Percentiles rank a stretch among this genome's conserved stretches.
Evolutionary conservation across 805 yeast genomes (phyloP).

Genomic region (Candida nitratophila): DNA sequence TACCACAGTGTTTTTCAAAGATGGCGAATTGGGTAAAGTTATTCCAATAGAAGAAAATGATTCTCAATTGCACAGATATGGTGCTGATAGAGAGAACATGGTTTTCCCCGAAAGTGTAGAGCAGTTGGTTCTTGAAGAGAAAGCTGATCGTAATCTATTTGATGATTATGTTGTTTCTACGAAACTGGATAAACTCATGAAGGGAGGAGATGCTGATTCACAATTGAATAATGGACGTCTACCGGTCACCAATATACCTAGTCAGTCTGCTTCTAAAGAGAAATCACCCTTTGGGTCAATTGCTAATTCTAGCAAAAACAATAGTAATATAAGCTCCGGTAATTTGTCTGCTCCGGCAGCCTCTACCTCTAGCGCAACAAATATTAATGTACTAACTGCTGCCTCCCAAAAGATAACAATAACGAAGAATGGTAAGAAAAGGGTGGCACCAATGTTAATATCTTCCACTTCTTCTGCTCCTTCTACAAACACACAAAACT

Average conservation of each 20-base stretch:
- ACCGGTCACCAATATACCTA: too few relatives aligned
- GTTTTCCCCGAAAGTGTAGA: slow-evolving; percentile 82
- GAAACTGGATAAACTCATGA: slow-evolving; percentile 38
- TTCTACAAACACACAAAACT: background rate
- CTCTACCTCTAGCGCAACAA: background rate
- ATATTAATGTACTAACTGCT: slow-evolving; percentile 11
- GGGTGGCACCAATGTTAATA: slow-evolving; percentile 66
- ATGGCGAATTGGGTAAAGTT: slow-evolving; percentile 50
- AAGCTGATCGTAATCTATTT: slow-evolving; percentile 28
- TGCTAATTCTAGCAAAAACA: background rate
- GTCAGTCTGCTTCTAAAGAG: background rate
- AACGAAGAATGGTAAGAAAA: slow-evolving; percentile 68
- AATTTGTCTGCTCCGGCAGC: background rate
- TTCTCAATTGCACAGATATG: slow-evolving; percentile 70
- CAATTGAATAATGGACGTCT: too few relatives aligned
- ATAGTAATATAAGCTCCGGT: background rate
- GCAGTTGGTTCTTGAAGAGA: slow-evolving; percentile 68
- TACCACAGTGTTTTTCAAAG: slow-evolving; percentile 56
- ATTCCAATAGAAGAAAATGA: slow-evolving; percentile 63
- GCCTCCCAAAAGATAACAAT: slow-evolving; percentile 45
- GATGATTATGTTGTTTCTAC: slow-evolving; percentile 6
- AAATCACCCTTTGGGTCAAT: background rate
- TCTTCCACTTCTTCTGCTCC: slow-evolving; percentile 26
- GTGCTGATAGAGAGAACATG: slow-evolving; percentile 79
- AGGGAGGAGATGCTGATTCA: slow-evolving; percentile 9